A percentile compares a stretch with the other conserved stretches of the same genome.
These are phyloP conservation scores for Pichia californica DNA, from an alignment of 805 yeast genomes.

Conservation along the genomic window DNA sequence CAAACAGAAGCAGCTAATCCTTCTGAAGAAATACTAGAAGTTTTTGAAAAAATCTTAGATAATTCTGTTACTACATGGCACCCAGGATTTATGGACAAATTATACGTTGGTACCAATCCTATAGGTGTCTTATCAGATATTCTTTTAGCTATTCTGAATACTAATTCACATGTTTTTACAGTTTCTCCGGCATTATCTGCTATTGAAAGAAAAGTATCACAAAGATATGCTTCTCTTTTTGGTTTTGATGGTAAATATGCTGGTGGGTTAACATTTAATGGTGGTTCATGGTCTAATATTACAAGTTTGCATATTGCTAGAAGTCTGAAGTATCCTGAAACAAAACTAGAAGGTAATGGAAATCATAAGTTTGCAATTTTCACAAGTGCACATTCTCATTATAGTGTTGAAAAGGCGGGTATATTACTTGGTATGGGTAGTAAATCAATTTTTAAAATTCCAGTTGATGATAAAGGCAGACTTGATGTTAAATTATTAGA, in stretches of 20 bases:
- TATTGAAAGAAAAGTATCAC: constrained; percentile 63
- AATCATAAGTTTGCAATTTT: constrained; percentile 57
- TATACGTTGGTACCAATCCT: constrained; percentile 82
- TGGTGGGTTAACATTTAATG: constrained; percentile 82
- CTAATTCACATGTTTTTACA: constrained; percentile 80
- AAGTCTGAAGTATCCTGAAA: constrained; percentile 57
- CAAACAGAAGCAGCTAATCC: constrained; percentile 12
- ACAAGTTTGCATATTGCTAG: constrained; percentile 77
- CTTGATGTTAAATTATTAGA: constrained; percentile 48
- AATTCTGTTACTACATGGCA: constrained; percentile 83
- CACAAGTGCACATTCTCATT: constrained; percentile 68
- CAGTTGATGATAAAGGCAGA: constrained; percentile 48
- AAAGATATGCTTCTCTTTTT: constrained; percentile 61
- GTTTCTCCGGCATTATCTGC: constrained; percentile 77
- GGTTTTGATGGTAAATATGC: constrained; percentile 48
- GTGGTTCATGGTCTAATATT: constrained; percentile 83
- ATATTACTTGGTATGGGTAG: constrained; percentile 70
- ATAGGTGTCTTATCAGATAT: constrained; percentile 73
- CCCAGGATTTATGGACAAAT: constrained; percentile 76
- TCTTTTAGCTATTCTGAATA: constrained; percentile 61
- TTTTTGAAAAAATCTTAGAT: constrained; percentile 50
- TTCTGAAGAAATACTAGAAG: constrained; percentile 36
- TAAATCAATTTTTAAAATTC: constrained; percentile 53
- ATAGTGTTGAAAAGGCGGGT: constrained; percentile 77
- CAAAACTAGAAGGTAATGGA: constrained; percentile 55